Base-by-base conservation (phyloP, 1,284 basidiomycete genomes). In the Puccinia coronata region DNA sequence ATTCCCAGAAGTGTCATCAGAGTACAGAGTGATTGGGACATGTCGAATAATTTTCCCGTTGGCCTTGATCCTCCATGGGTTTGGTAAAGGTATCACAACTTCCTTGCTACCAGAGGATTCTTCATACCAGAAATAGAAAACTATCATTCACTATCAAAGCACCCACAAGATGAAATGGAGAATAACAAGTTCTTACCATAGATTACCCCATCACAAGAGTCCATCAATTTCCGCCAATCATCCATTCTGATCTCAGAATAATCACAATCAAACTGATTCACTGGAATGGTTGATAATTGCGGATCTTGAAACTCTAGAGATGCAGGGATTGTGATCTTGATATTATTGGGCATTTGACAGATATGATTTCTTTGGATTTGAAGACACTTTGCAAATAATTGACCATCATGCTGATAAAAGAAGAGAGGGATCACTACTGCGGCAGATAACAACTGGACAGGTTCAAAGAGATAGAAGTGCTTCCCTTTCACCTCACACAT, bases 11-110 rank as follows among this genome's bases (percentile, higher is more conserved):
- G n/a, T n/a, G n/a, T n/a, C n/a, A n/a, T n/a, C n/a, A n/a, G n/a
- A n/a, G 80, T 88, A 89, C 0, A 87, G 31, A 87, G 86, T 88
- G 0, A 88, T 80, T 2, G 86, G 86, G 28, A 87, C 41, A 39
- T 82, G 39, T 41, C 71, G 31, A 36, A 83, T 81, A 11, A 73
- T 71, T 57, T 57, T 36, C 12, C 82, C 82, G 4, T 74, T 25
- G 43, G 43, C 43, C 43, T 43, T 43, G 31, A 18, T 28, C 18
- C 82, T 34, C 70, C 78, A 82, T 18, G n/a, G 36, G 51, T 82
- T 83, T 0, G 67, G 82, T 4, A 73, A 41, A n/a, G 49, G 49
- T 14, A 51, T 51, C 8, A 43, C 43, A 8, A 8, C 8, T 43
- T 43, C 43, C 16, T 43, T n/a, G n/a, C n/a, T n/a, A n/a, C n/a